A percentile compares a stretch with the other conserved stretches of the same genome.
phyloP scores from a whole-genome alignment of 169 alveolate species.

The Cryptosporidium viatorum region DNA sequence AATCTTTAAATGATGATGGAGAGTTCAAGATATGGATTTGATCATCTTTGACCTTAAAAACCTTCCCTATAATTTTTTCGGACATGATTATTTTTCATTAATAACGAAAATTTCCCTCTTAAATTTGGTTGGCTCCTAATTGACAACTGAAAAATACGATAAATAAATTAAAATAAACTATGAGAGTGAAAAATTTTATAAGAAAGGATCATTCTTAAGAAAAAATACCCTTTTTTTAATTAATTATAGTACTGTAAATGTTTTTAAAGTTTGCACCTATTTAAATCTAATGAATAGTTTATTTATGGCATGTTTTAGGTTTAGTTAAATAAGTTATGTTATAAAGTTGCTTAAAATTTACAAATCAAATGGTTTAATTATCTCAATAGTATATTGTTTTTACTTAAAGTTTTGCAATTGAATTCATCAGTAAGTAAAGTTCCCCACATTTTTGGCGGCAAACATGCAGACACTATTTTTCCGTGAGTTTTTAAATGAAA shows the following conservation, averaged over 20 bases:
- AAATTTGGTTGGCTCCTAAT: not conserved
- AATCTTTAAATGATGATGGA: conserved; percentile 40
- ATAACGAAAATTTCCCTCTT: not conserved
- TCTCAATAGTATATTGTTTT: too few relatives aligned
- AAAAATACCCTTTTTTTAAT: too few relatives aligned
- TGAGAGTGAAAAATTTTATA: not conserved
- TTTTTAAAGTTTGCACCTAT: not conserved
- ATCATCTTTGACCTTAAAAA: conserved; percentile 23
- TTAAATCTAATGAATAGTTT: not conserved
- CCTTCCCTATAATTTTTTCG: conserved; percentile 6
- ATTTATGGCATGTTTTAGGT: too few relatives aligned
- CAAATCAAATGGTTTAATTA: not conserved
- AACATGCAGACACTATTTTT: conserved; percentile 48
- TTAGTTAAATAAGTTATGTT: too few relatives aligned
- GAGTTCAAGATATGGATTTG: conserved; percentile 43
- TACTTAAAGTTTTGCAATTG: not conserved
- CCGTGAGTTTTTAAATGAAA: not conserved
- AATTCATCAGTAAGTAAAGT: conserved; percentile 18
- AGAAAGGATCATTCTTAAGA: not conserved
- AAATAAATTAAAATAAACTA: not conserved
- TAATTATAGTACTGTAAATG: too few relatives aligned
- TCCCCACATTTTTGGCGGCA: conserved; percentile 70
- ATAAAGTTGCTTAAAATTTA: not conserved
- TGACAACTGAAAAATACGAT: not conserved
- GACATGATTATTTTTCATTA: not conserved